Evolutionary conservation across 441 rosid genomes (phyloP).

Genomic region (Macaranga tanarius): DNA sequence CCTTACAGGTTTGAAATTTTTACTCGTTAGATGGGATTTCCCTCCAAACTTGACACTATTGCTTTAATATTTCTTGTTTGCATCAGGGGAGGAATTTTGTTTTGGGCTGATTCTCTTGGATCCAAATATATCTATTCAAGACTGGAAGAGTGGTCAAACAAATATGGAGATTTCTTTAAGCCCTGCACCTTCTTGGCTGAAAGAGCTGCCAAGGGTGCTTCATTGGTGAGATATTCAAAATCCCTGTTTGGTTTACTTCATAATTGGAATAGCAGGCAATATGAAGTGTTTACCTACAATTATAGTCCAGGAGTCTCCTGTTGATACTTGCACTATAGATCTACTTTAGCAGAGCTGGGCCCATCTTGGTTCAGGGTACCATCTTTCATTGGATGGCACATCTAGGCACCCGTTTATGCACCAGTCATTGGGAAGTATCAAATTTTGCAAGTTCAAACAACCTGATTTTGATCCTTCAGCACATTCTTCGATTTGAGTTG

Average conservation of each 20-base stretch:
- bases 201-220: conserved; percentile 77
- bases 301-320: not conserved
- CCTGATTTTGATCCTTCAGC: not conserved
- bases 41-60: not conserved
- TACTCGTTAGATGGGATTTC: not conserved
- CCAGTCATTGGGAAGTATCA: no score
- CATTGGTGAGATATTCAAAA: conserved; percentile 58
- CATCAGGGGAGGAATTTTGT: conserved; percentile 85
- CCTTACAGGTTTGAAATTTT: conserved; percentile 63
- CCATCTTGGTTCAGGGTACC: not conserved
- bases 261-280: not conserved
- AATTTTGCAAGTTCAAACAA: not conserved
- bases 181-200: conserved; percentile 88
- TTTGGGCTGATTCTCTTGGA: conserved; percentile 93
- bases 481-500: not conserved
- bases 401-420: no score
- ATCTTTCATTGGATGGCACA: not conserved
- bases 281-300: not conserved
- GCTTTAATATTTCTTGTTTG: conserved; percentile 27
- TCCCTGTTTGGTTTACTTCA: not conserved
- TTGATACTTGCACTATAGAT: not conserved
- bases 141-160: conserved; percentile 82
- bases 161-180: conserved; percentile 83
- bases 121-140: conserved; percentile 71
- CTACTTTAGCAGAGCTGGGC: not conserved